Conservation (phyloP, 192 early-diverging fungal genomes). For the Backusella liffmaniae region DNA sequence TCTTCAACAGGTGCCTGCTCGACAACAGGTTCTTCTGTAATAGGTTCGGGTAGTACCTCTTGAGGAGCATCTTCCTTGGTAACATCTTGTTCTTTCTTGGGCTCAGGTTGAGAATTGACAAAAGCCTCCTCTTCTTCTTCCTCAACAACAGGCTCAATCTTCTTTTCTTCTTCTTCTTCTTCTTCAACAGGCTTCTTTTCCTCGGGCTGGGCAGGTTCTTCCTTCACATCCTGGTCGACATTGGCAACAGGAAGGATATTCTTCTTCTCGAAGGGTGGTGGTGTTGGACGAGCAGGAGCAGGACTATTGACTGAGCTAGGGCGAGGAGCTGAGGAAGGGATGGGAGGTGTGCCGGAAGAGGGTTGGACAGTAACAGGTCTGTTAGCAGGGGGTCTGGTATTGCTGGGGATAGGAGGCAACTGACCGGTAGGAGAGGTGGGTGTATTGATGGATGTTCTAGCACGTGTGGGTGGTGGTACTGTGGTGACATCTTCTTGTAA, state of each 20-base stretch:
- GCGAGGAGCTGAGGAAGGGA: background rate
- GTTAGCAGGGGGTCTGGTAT: background rate
- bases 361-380: background rate
- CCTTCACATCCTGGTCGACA: background rate
- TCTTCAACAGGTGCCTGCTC: background rate
- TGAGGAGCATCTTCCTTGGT: background rate
- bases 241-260: background rate
- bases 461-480: constrained; percentile 17
- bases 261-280: background rate
- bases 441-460: constrained; percentile 8
- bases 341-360: background rate
- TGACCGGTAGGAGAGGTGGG: background rate
- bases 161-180: no score
- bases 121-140: background rate
- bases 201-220: constrained; percentile 4
- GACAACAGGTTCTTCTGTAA: background rate
- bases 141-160: background rate
- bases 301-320: background rate
- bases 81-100: background rate
- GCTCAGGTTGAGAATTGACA: background rate
- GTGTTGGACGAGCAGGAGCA: background rate
- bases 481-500: constrained; percentile 26
- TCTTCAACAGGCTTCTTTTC: background rate
- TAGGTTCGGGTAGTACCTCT: background rate
- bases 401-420: background rate